A percentile compares a stretch with the other conserved stretches of the same genome.
Conservation (phyloP, 148 eudicot genomes). For the Gaultheria prostrata region DNA sequence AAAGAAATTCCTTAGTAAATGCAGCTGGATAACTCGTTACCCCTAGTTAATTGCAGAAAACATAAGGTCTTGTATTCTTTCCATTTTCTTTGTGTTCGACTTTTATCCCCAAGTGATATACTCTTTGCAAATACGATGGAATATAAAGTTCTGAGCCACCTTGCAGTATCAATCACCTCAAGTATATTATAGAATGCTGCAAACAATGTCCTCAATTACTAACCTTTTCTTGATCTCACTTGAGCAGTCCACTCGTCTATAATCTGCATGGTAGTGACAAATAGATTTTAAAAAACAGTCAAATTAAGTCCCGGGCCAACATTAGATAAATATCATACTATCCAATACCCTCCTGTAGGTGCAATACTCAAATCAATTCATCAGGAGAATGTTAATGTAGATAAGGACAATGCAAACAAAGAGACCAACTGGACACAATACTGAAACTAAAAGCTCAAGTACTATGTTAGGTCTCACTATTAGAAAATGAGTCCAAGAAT, state of each 20-base stretch:
- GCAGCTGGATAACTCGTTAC: not conserved
- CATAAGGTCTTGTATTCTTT: not conserved
- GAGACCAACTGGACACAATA: not conserved
- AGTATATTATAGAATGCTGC: not conserved
- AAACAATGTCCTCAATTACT: not conserved
- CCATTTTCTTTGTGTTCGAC: not conserved
- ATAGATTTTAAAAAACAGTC: not conserved
- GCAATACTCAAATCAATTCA: not conserved
- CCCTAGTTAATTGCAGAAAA: not conserved
- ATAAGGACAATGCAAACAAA: not conserved
- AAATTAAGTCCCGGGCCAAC: not conserved
- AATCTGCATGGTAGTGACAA: conserved; percentile 41
- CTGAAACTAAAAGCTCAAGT: not conserved
- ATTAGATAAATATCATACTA: not conserved
- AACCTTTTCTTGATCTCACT: conserved; percentile 61
- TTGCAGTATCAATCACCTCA: not conserved
- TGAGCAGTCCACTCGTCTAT: conserved; percentile 77
- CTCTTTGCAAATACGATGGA: not conserved
- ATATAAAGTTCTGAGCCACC: conserved; percentile 8
- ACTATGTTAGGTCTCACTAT: not conserved
- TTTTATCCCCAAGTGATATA: not conserved
- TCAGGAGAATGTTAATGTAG: not conserved
- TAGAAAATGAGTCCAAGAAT: not conserved
- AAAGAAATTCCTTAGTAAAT: not conserved
- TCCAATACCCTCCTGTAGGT: not conserved